Percentiles rank a stretch among this genome's conserved stretches.
Conservation (phyloP, 139 green algal species). For the Closterium sp. region DNA sequence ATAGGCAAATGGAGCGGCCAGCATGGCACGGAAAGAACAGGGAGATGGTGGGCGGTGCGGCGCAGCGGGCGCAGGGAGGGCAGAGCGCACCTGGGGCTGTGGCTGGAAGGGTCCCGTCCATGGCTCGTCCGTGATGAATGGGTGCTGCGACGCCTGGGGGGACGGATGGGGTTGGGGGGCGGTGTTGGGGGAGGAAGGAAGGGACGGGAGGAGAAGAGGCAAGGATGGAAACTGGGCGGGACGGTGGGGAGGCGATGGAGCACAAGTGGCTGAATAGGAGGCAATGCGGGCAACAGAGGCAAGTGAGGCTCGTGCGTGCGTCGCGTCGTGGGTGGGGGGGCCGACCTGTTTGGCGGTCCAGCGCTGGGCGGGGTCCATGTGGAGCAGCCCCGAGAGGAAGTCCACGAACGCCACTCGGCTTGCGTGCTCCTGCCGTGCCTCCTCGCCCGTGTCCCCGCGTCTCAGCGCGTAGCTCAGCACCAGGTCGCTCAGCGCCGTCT, state of each 20-base stretch:
- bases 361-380: slow-evolving; percentile 40
- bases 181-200: not conserved
- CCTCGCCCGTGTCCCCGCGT: slow-evolving; percentile 21
- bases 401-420: slow-evolving; percentile 38
- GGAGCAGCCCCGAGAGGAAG: slow-evolving; percentile 42
- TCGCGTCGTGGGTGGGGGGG: not conserved
- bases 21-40: not conserved
- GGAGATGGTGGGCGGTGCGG: not conserved
- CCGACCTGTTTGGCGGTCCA: slow-evolving; percentile 48
- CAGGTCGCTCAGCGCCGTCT: slow-evolving; percentile 42
- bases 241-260: no score
- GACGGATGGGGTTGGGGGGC: not conserved
- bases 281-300: not conserved
- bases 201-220: not conserved
- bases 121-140: slow-evolving; percentile 36
- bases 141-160: slow-evolving; percentile 20
- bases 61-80: not conserved
- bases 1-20: no score
- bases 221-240: no score
- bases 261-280: no score
- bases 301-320: not conserved
- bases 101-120: slow-evolving; percentile 21
- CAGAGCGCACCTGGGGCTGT: not conserved
- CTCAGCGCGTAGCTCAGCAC: slow-evolving; percentile 45
- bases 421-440: slow-evolving; percentile 8